These are phyloP conservation scores for Penicillium verhagenii DNA, from an alignment of 495 filamentous ascomycete genomes.

Conservation along the genomic window DNA sequence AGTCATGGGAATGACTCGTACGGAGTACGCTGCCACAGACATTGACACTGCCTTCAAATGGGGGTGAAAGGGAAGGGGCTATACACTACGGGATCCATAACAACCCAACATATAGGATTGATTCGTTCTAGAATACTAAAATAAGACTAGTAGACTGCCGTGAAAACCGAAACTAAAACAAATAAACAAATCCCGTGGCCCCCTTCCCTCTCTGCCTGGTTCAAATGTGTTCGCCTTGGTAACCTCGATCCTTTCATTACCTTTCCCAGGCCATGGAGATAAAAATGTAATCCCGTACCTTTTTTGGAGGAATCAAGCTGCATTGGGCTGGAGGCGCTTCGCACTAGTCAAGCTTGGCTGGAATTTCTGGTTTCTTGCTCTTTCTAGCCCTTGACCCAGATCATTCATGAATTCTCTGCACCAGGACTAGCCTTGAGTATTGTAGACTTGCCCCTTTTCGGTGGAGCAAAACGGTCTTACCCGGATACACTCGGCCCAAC, in stretches of 20 bases:
- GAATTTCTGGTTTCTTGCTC: neutral
- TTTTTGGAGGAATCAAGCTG: neutral
- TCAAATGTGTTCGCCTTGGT: neutral
- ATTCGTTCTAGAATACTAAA: neutral
- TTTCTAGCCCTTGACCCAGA: neutral
- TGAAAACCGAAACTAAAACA: neutral
- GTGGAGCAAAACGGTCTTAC: conserved; percentile 8
- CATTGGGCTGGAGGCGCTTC: neutral
- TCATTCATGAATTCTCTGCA: neutral
- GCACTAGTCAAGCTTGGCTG: neutral
- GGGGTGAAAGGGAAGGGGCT: no score
- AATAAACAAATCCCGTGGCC: neutral
- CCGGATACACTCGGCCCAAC: conserved; percentile 23
- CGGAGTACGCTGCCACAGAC: no score
- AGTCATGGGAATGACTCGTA: no score
- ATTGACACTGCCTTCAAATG: neutral
- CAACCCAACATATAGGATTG: neutral
- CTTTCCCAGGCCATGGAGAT: no score
- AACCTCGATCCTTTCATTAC: no score
- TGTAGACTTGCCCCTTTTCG: neutral
- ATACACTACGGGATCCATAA: no score
- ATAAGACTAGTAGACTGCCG: no score
- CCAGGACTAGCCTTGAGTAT: neutral
- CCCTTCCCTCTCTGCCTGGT: no score
- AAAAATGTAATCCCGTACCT: neutral